Evolutionary conservation across 2,329 filamentous ascomycete genomes (phyloP), one percentile per base, ranked within the genome.

Genomic region (Penicillium sp.): DNA sequence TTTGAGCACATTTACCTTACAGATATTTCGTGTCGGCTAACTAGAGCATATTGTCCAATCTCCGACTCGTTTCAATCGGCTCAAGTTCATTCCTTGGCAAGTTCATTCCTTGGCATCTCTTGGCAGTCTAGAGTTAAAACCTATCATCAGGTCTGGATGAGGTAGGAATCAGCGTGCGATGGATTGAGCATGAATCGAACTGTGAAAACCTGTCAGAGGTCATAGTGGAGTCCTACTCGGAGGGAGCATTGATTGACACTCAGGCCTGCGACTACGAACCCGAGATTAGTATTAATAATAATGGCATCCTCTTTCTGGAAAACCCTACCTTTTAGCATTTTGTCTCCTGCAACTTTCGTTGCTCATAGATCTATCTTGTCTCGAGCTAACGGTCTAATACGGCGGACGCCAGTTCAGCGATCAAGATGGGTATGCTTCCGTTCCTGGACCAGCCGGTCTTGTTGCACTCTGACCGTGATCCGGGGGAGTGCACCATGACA

Each of bases 391-490:
- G 23, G 41, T 25, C 23, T 44, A n/a, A 3, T 25, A 8, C 12
- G 18, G n/a, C 11, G 14, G 22, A 44, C 41, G 22, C 41, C n/a
- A n/a, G 26, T 20, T 20, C 23, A 27, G 12, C 35, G 5, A 3
- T 6, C 40, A 59, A 47, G 40, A 59, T 59, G 57, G 45, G 47
- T 15, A 62, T 62, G 58, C 22, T 62, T 27, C 64, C 64, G 42
- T 67, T 62, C 56, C 58, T 68, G 40, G 55, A 57, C 53, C 56
- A 60, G 42, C 66, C 66, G 31, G 58, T 68, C 41, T 59, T 62
- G 59, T 44, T 68, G 43, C 65, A 67, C 56, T 67, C 64, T 2
- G 57, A 53, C 14, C 61, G 66, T 2, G 44, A 61, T 27, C 29
- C 57, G 20, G 61, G 60, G 1, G 46, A 51, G 33, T 67, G 65